phyloP scores from a whole-genome alignment of 108 stramenopile genomes.

The Schizochytrium sp. region DNA sequence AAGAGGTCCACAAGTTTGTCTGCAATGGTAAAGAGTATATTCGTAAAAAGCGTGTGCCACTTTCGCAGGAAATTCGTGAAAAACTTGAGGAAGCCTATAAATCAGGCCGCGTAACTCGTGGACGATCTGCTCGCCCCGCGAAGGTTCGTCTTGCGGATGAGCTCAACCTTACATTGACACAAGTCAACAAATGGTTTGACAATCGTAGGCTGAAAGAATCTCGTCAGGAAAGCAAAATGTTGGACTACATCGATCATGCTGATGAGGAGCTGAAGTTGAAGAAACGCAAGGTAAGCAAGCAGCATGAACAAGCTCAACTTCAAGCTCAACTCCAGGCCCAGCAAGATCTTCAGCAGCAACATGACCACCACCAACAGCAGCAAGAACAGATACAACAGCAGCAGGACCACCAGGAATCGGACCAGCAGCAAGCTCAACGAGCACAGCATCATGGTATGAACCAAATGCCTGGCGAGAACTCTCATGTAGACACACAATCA shows the following conservation, averaged over 20 bases:
- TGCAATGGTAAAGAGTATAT: background rate
- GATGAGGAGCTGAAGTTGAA: background rate
- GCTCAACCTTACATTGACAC: background rate
- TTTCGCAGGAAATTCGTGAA: background rate
- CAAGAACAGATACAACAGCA: background rate
- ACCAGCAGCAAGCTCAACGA: background rate
- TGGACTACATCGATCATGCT: background rate
- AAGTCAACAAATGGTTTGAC: conserved; percentile 38
- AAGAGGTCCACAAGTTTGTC: conserved; percentile 44
- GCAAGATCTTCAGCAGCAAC: conserved; percentile 5
- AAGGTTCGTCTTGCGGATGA: background rate
- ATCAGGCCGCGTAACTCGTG: conserved; percentile 3
- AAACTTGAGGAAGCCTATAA: conserved; percentile 45
- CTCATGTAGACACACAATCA: background rate
- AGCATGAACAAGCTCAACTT: background rate
- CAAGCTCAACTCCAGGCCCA: background rate
- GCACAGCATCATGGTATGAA: background rate
- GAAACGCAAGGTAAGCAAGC: background rate
- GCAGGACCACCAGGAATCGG: background rate
- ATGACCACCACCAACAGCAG: background rate
- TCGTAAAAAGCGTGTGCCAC: conserved; percentile 4
- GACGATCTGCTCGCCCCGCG: background rate
- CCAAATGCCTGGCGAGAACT: background rate
- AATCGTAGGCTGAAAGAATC: conserved; percentile 46
- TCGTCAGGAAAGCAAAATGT: conserved; percentile 26